A percentile compares a stretch with the other conserved stretches of the same genome.
Evolutionary conservation across 2,329 filamentous ascomycete genomes (phyloP).

Genomic region (Pseudogymnoascus verrucosus): DNA sequence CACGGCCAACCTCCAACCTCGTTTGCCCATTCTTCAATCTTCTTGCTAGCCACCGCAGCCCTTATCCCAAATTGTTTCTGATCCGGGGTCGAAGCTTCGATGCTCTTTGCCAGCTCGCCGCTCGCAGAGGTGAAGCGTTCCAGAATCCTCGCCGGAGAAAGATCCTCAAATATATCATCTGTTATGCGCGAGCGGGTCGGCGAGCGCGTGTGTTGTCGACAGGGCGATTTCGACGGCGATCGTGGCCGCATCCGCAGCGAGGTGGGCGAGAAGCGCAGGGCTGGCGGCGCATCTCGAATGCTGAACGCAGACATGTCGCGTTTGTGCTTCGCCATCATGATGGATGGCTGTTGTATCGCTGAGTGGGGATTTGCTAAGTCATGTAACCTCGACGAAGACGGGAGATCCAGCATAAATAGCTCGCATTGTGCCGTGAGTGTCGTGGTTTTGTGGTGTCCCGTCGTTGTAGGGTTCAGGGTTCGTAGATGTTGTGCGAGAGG

Average conservation of each 20-base stretch:
- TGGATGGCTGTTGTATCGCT: neutral
- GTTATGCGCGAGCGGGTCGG: constrained; percentile 21
- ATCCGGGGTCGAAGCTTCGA: constrained; percentile 52
- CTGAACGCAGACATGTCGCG: constrained; percentile 4
- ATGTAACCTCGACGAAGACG: neutral
- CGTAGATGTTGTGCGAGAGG: neutral
- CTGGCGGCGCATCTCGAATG: constrained; percentile 5
- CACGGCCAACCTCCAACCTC: constrained; percentile 58
- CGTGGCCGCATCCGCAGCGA: constrained; percentile 3
- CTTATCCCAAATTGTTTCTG: constrained; percentile 66
- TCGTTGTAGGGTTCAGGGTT: neutral
- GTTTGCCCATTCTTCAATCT: constrained; percentile 65
- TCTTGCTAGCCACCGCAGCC: constrained; percentile 62
- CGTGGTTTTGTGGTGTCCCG: constrained; percentile 1
- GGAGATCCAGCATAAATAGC: constrained; percentile 8
- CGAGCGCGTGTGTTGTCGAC: constrained; percentile 15
- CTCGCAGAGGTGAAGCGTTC: constrained; percentile 49
- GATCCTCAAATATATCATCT: constrained; percentile 53
- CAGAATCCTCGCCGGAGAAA: constrained; percentile 53
- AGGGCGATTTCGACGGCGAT: neutral
- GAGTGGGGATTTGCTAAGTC: neutral
- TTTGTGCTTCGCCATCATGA: constrained; percentile 4
- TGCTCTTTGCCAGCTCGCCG: constrained; percentile 47
- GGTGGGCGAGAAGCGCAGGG: constrained; percentile 1
- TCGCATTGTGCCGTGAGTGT: constrained; percentile 1